Evolutionary conservation across 352 stramenopile species (phyloP).

Genomic region (Phytopythium sindhum): DNA sequence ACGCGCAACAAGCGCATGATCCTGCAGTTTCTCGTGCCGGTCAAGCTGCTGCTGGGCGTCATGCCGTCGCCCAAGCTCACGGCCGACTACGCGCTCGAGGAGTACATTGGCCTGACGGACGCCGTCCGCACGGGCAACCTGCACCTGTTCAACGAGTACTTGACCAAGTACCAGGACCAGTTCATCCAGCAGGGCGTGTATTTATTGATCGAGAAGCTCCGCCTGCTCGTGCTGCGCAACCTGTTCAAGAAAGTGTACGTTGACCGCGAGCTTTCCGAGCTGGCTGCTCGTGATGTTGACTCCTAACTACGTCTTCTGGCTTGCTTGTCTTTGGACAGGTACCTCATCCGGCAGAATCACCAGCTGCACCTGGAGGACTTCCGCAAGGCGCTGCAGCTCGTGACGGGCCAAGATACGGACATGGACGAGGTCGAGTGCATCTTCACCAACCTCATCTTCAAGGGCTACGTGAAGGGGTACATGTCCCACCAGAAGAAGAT

Average conservation of each 20-base stretch:
- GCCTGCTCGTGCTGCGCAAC: slow-evolving; percentile 93
- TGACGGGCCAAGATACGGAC: slow-evolving; percentile 86
- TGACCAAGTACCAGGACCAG: slow-evolving; percentile 88
- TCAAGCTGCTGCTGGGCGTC: slow-evolving; percentile 92
- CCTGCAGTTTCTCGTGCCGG: slow-evolving; percentile 93
- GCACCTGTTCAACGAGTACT: slow-evolving; percentile 89
- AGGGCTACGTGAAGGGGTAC: slow-evolving; percentile 95
- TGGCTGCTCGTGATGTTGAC: slow-evolving; percentile 2
- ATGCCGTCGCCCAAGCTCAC: slow-evolving; percentile 90
- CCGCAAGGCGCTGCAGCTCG: slow-evolving; percentile 78
- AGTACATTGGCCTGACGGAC: slow-evolving; percentile 88
- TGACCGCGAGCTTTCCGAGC: not conserved
- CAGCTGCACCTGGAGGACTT: slow-evolving; percentile 91
- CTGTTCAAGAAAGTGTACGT: slow-evolving; percentile 96
- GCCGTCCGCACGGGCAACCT: slow-evolving; percentile 91
- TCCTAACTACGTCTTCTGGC: not conserved
- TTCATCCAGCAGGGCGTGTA: slow-evolving; percentile 94
- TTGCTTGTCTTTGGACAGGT: slow-evolving; percentile 26
- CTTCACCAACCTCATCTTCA: slow-evolving; percentile 96
- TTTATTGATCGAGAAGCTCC: slow-evolving; percentile 95
- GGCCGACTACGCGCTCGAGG: slow-evolving; percentile 85
- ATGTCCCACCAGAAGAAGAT: slow-evolving; percentile 96
- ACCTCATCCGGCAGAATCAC: slow-evolving; percentile 79
- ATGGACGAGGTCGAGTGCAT: slow-evolving; percentile 97
- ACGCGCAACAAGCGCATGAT: slow-evolving; percentile 93